These are phyloP conservation scores for Psidium guajava DNA, from an alignment of 345 rosid genomes.

Conservation along the genomic window DNA sequence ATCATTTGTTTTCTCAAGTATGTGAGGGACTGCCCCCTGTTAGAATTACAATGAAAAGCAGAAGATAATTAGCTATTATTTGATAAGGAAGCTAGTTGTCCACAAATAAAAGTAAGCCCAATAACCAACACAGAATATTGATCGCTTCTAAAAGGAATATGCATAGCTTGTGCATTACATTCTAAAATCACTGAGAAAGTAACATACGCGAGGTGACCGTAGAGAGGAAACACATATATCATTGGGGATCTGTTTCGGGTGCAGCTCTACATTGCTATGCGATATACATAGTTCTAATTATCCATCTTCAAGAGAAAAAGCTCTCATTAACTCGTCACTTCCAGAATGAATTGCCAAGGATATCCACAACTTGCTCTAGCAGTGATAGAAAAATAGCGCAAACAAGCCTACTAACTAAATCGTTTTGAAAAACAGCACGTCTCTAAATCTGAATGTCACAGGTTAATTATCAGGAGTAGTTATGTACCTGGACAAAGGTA, in stretches of 20 bases:
- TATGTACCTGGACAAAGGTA: conserved; percentile 42
- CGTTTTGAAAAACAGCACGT: background rate
- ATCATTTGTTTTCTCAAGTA: conserved; percentile 47
- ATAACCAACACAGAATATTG: background rate
- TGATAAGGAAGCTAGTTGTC: background rate
- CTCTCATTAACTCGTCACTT: background rate
- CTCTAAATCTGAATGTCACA: background rate
- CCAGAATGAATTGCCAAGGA: background rate
- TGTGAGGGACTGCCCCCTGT: conserved; percentile 60
- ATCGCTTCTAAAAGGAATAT: background rate
- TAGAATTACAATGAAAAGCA: background rate
- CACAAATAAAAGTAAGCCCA: background rate
- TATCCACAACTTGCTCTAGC: background rate
- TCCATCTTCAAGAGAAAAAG: background rate
- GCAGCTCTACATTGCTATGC: background rate
- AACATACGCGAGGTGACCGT: background rate
- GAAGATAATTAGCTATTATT: background rate
- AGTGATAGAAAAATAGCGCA: background rate
- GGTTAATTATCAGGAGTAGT: background rate
- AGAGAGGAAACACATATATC: background rate
- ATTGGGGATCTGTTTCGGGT: background rate
- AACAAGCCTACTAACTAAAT: background rate
- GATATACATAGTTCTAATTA: background rate
- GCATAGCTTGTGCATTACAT: background rate
- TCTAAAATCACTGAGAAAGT: background rate